Conservation (phyloP, 768 basidiomycete genomes). For the Panellus pusillus region DNA sequence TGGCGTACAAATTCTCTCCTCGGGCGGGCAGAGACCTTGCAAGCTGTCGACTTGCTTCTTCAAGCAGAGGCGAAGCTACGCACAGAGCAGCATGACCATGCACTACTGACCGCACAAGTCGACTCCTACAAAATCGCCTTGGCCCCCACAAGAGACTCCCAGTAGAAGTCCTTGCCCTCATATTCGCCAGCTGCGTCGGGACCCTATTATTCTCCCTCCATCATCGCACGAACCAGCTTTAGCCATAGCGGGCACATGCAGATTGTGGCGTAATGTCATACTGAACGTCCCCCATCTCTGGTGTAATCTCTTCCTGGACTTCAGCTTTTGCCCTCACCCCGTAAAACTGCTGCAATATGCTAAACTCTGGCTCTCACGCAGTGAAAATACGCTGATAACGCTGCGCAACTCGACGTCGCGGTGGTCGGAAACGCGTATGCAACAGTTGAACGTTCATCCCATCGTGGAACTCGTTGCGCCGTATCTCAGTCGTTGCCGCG, state of each 20-base stretch:
- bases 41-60: slow-evolving; percentile 4
- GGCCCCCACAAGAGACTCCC: slow-evolving; percentile 16
- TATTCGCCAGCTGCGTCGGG: slow-evolving; percentile 15
- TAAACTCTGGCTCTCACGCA: slow-evolving; percentile 18
- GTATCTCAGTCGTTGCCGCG: slow-evolving; percentile 16
- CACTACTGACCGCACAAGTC: slow-evolving; percentile 7
- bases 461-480: slow-evolving; percentile 16
- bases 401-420: slow-evolving; percentile 19
- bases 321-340: slow-evolving; percentile 8
- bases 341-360: slow-evolving; percentile 15
- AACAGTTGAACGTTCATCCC: slow-evolving; percentile 7
- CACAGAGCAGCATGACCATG: not conserved
- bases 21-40: slow-evolving; percentile 2
- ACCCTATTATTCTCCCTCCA: slow-evolving; percentile 19
- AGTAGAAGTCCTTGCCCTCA: slow-evolving; percentile 12
- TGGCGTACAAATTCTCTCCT: slow-evolving; percentile 16
- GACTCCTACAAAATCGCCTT: slow-evolving; percentile 14
- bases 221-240: slow-evolving; percentile 8
- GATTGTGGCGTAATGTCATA: slow-evolving; percentile 13
- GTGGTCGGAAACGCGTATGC: slow-evolving; percentile 10
- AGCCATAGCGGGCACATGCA: slow-evolving; percentile 17
- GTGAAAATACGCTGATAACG: slow-evolving; percentile 15
- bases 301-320: slow-evolving; percentile 21
- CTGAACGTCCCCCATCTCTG: slow-evolving; percentile 17
- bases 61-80: slow-evolving; percentile 8